Base-by-base conservation (phyloP, 768 basidiomycete genomes). In the Fistulinella prunicolor region DNA sequence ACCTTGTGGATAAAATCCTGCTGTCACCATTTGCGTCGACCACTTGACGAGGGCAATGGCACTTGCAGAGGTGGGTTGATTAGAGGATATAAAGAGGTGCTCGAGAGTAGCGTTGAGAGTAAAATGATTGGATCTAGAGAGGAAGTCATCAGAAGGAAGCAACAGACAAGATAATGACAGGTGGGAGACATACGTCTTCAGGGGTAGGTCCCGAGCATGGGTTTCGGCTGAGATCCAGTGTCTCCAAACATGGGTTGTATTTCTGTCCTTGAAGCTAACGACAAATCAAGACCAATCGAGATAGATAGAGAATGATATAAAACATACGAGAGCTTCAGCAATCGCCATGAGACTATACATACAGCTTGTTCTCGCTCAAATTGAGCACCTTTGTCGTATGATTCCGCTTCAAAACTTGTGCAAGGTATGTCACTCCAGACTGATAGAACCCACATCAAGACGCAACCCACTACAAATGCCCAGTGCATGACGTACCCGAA, bases 391-490 rank as follows among this genome's bases (percentile, higher is more conserved):
- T 96, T 37, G 98, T 73, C 3, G 95, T 97, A 37, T 94, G 76
- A 67, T 99, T 98, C 29, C 95, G 85, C 63, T 98, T 98, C 54
- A 98, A 73, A 0, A 98, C 95, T 68, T 98, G 94, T 0, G 94
- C 86, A 40, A 98, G 81, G 61, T 96, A 97, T 0, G 80, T 81
- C 29, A 97, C 85, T 0, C 95, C 94, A 36, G 68, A 79, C 79
- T 81, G 51, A 13, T 13, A 37, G 37, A 26, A 5, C 20, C 24
- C 35, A 16, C 8, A 9, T 49, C 47, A 55, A 22, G 34, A 34
- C 10, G 34, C 5, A 13, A 29, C 16, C 34, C 6, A 42, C 32
- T 8, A 44, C 16, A 24, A 10, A 28, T 21, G 4, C 42, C 12
- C 28, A 47, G 45, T 8, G 34, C n/a, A 26, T 22, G 13, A 75